These are phyloP conservation scores for Aulographum hederae DNA, from an alignment of 2,329 filamentous ascomycete genomes.

Conservation along the genomic window DNA sequence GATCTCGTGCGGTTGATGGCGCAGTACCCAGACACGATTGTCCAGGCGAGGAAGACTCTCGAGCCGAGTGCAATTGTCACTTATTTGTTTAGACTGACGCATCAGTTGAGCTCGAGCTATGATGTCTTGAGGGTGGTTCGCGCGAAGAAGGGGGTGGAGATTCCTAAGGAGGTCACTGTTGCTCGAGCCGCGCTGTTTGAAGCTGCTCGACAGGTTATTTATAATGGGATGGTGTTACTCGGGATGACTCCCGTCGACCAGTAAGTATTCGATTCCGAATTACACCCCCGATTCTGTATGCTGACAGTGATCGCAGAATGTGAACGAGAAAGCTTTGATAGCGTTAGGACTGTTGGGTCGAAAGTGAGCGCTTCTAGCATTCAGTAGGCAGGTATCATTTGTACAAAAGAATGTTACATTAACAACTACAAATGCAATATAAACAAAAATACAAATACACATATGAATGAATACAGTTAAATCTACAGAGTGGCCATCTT, in stretches of 20 bases:
- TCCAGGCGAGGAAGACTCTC: constrained; percentile 10
- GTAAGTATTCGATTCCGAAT: background rate
- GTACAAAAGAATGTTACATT: too few relatives aligned
- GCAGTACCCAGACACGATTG: constrained; percentile 14
- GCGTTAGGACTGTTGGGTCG: too few relatives aligned
- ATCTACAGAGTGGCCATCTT: too few relatives aligned
- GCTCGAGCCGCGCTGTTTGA: background rate
- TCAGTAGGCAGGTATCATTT: too few relatives aligned
- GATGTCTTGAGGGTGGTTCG: too few relatives aligned
- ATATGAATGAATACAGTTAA: too few relatives aligned
- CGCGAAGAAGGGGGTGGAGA: constrained; percentile 1
- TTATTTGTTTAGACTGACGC: constrained; percentile 12
- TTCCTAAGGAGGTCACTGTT: background rate
- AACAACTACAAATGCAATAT: too few relatives aligned
- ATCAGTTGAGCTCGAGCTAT: constrained; percentile 11
- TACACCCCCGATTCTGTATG: too few relatives aligned
- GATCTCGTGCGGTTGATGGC: constrained; percentile 12
- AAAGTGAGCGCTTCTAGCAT: too few relatives aligned
- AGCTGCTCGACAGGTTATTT: background rate
- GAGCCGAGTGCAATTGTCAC: constrained; percentile 12
- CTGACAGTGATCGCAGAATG: too few relatives aligned
- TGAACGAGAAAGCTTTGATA: too few relatives aligned
- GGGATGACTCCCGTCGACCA: background rate
- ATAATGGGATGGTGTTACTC: background rate
- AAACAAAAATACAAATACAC: too few relatives aligned